A percentile compares a stretch with the other conserved stretches of the same genome.
These are phyloP conservation scores for Phytophthora niederhauseri DNA, from an alignment of 352 stramenopile species.

Conservation along the genomic window DNA sequence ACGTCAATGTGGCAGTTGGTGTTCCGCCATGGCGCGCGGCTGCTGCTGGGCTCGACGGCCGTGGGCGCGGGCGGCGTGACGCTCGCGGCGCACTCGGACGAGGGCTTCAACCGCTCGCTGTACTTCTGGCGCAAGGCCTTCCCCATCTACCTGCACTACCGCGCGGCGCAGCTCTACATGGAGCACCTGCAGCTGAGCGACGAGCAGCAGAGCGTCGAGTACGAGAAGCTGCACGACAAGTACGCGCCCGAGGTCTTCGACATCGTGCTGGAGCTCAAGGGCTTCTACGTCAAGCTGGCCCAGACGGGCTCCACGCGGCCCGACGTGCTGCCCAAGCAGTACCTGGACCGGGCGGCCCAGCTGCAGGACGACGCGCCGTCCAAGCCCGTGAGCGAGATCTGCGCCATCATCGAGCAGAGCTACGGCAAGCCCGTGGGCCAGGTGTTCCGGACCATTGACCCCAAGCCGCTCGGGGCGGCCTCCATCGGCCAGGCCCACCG, in stretches of 20 bases:
- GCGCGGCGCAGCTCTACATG: conserved; percentile 77
- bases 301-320: conserved; percentile 82
- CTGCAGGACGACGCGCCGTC: conserved; percentile 83
- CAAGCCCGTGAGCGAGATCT: conserved; percentile 77
- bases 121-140: conserved; percentile 91
- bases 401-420: conserved; percentile 73
- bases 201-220: conserved; percentile 66
- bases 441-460: conserved; percentile 68
- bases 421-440: conserved; percentile 63
- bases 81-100: conserved; percentile 69
- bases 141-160: conserved; percentile 88
- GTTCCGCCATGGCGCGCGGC: conserved; percentile 58
- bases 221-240: conserved; percentile 77
- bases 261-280: conserved; percentile 85
- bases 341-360: conserved; percentile 70
- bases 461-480: conserved; percentile 74
- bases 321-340: conserved; percentile 85
- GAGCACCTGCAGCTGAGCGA: conserved; percentile 50
- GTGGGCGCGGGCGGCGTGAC: conserved; percentile 52
- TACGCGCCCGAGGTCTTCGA: conserved; percentile 82
- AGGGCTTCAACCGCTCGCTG: conserved; percentile 79
- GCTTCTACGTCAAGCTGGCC: conserved; percentile 89
- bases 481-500: conserved; percentile 88
- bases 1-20: conserved; percentile 49
- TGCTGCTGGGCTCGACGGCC: conserved; percentile 63